Evolutionary conservation across 305 asterid genomes (phyloP), one percentile per base, ranked within the genome.

Genomic region (Vinca major): DNA sequence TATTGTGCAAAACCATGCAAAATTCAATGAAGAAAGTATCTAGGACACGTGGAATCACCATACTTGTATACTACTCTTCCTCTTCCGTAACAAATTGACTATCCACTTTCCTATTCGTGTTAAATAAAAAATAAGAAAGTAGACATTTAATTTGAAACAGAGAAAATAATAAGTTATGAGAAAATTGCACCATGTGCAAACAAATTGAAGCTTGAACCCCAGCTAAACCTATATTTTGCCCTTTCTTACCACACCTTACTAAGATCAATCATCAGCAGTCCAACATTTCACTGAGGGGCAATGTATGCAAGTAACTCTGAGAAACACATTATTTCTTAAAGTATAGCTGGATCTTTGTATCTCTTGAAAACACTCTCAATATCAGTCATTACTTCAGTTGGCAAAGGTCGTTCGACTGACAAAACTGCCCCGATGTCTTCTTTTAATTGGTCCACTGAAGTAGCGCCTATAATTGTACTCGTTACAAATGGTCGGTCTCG

Each of bases 381-480:
- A 66, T 92, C 97, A 21, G 83, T 48, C 67, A 73, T 73, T 60
- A 92, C 86, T 68, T 86, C 86, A 6, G 85, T 72, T 12, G 92
- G 81, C 79, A 92, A 79, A 73, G 98, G 96, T 55, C 94, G 79
- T 72, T 82, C 84, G 0, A 88, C 86, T 4, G 78, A 84, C 73
- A 88, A 78, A 79, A 88, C 75, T 50, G 95, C 93, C 78, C 82
- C 88, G 4, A 92, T 86, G 49, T 89, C 89, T 80, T 90, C 91
- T 71, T 68, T 84, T 63, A 92, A 62, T 75, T 92, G 98, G 41
- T 88, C 93, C 71, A 92, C 47, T 8, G 96, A 74, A 44, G 96
- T 90, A 11, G 98, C 96, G 6, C 98, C 97, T 33, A 88, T 76
- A 54, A 90, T 92, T 37, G 91, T 80, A 71, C 98, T 92, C 4